Evolutionary conservation across 768 basidiomycete genomes (phyloP), one percentile per base, ranked within the genome.

Genomic region (Boletus eberwhitei): DNA sequence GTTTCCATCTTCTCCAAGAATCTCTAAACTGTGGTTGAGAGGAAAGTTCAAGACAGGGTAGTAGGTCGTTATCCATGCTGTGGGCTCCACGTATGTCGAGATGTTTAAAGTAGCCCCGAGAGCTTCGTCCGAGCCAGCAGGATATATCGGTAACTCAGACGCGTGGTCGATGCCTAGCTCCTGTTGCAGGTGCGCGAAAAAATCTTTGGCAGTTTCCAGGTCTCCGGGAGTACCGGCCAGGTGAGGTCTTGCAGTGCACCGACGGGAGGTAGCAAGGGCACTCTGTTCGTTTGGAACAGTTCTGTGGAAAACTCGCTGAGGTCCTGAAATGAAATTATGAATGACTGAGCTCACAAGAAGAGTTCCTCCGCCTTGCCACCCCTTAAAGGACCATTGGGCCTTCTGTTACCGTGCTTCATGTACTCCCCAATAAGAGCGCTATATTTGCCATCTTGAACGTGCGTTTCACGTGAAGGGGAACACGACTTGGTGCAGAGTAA

Each of bases 1-100:
- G 5, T 71, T 66, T 16, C 79, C 81, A 38, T 80, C 76, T 7
- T 77, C 77, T 43, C 75, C 79, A 24, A 85, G 61, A 21, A 87
- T 77, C 48, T 83, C 76, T 19, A 88, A 70, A 49, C 77, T 76
- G 36, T 79, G 73, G 39, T 81, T 75, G 26, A 87, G 71, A 17
- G 87, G 86, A 6, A 75, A 80, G 71, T 89, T 88, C 74, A 90
- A 75, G 32, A 86, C 73, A 14, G 90, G 88, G 69, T 85, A 91
- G 72, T 92, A 92, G 34, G 75, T 76, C 52, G 81, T 81, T 55
- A 87, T 82, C 85, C 86, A 88, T 52, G 80, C 85, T 11, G 62
- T 69, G 2, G 81, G 79, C 16, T 68, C 59, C 36, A 58, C 64
- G 32, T 74, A 71, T 50, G 70, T 64, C 16, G 76, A 65, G 50